Percentiles rank a stretch among this genome's conserved stretches.
Evolutionary conservation across 2,329 filamentous ascomycete species (phyloP).

Genomic region (Arthroderma sp.): DNA sequence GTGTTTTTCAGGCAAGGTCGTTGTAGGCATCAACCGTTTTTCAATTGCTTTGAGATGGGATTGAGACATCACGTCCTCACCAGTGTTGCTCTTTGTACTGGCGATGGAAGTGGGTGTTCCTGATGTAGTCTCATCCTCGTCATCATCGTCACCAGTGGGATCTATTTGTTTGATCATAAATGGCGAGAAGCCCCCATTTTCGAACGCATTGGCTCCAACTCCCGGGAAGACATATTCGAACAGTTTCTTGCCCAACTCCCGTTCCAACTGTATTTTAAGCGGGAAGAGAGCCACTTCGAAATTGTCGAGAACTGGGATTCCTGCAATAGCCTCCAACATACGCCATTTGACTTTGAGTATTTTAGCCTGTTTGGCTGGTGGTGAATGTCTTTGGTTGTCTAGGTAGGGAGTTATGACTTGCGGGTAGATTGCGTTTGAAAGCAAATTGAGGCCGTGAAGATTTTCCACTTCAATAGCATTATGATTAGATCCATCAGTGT

Average conservation of each 20-base stretch:
- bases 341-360: constrained; percentile 96
- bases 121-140: constrained; percentile 35
- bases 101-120: constrained; percentile 26
- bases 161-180: constrained; percentile 42
- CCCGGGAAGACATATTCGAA: constrained; percentile 98
- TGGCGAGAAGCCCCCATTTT: constrained; percentile 37
- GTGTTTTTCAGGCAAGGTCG: constrained; percentile 41
- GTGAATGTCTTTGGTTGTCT: constrained; percentile 47
- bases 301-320: constrained; percentile 91
- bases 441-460: constrained; percentile 76
- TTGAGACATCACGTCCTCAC: constrained; percentile 39
- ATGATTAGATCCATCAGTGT: constrained; percentile 90
- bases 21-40: constrained; percentile 67
- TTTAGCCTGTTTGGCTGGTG: constrained; percentile 49
- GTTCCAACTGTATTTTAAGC: constrained; percentile 84
- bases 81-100: constrained; percentile 25
- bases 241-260: constrained; percentile 78
- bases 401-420: constrained; percentile 89
- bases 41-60: constrained; percentile 64
- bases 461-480: constrained; percentile 82
- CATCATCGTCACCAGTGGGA: constrained; percentile 30
- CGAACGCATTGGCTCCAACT: constrained; percentile 45
- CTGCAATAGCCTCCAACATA: constrained; percentile 94
- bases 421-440: constrained; percentile 83
- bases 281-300: constrained; percentile 93